A percentile compares a stretch with the other conserved stretches of the same genome.
These are phyloP conservation scores for Thelephora ganbajun DNA, from an alignment of 768 basidiomycete genomes.

Conservation along the genomic window DNA sequence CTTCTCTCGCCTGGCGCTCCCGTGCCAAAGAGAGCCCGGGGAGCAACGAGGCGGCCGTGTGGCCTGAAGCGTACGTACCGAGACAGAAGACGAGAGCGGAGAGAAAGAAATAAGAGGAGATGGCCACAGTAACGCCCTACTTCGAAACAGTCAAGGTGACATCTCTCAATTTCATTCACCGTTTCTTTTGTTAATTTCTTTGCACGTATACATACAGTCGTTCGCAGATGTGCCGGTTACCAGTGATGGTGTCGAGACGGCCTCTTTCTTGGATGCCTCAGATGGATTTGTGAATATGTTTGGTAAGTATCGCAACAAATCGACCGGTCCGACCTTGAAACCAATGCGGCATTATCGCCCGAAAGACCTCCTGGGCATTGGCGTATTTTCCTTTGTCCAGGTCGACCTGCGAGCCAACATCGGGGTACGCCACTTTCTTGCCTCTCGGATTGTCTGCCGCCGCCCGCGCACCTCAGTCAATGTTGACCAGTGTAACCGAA, in stretches of 20 bases:
- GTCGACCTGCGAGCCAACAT: slow-evolving; percentile 58
- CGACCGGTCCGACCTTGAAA: not conserved
- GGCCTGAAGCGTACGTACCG: too few relatives aligned
- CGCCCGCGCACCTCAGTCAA: not conserved
- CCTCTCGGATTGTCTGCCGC: not conserved
- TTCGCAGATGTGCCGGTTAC: slow-evolving; percentile 74
- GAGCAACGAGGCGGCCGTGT: slow-evolving; percentile 9
- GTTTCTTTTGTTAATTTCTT: not conserved
- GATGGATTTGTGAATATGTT: slow-evolving; percentile 73
- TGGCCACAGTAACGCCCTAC: slow-evolving; percentile 34
- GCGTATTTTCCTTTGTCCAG: slow-evolving; percentile 64
- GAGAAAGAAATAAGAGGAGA: too few relatives aligned
- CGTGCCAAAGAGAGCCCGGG: not conserved
- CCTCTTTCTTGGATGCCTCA: slow-evolving; percentile 72
- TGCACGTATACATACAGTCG: slow-evolving; percentile 35
- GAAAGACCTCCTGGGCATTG: slow-evolving; percentile 52
- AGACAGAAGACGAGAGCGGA: too few relatives aligned
- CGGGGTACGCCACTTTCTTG: slow-evolving; percentile 24
- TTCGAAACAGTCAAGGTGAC: slow-evolving; percentile 57
- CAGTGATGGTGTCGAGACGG: slow-evolving; percentile 67
- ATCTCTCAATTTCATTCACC: slow-evolving; percentile 3
- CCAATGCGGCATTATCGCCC: not conserved
- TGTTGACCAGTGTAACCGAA: not conserved
- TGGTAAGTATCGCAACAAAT: slow-evolving; percentile 26
- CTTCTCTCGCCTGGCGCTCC: not conserved